phyloP scores from a whole-genome alignment of 495 filamentous ascomycete species.

The Aspergillus carlsbadensis region DNA sequence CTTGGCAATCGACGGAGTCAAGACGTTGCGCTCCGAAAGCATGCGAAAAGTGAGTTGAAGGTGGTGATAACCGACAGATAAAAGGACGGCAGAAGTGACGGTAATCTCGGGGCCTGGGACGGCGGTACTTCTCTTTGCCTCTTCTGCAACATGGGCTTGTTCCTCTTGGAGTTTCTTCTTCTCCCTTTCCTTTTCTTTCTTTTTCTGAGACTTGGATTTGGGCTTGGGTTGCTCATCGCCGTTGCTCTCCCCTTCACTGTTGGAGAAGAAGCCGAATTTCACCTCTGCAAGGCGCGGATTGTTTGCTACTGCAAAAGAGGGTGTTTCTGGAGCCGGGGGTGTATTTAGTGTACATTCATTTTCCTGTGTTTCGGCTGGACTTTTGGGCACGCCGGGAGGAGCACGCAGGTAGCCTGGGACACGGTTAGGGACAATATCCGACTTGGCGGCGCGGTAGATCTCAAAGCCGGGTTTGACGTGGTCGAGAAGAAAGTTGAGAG shows the following conservation, averaged over 20 bases:
- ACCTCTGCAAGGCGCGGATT: constrained; percentile 23
- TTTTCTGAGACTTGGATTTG: background rate
- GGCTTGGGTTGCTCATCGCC: background rate
- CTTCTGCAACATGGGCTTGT: background rate
- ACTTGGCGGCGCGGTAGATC: constrained; percentile 23
- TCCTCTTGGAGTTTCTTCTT: background rate
- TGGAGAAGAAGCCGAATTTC: constrained; percentile 19
- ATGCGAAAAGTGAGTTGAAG: constrained; percentile 18
- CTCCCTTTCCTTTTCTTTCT: background rate
- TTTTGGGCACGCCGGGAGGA: background rate
- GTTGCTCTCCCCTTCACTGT: constrained; percentile 3
- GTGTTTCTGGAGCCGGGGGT: background rate
- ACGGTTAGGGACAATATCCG: constrained; percentile 22
- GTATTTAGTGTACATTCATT: background rate
- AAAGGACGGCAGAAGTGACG: constrained; percentile 26
- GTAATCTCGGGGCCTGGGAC: constrained; percentile 12
- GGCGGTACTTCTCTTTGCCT: background rate
- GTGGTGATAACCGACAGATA: constrained; percentile 22
- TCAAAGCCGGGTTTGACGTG: constrained; percentile 19
- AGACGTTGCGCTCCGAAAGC: constrained; percentile 10
- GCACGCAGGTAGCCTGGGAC: constrained; percentile 23
- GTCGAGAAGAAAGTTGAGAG: constrained; percentile 22
- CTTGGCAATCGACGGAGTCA: constrained; percentile 16
- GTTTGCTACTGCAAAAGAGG: background rate
- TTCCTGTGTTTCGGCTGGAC: background rate